Percentiles rank a stretch among this genome's conserved stretches.
These are phyloP conservation scores for Hemisphaericaspora subhashii DNA, from an alignment of 1,139 yeast species.

Conservation along the genomic window DNA sequence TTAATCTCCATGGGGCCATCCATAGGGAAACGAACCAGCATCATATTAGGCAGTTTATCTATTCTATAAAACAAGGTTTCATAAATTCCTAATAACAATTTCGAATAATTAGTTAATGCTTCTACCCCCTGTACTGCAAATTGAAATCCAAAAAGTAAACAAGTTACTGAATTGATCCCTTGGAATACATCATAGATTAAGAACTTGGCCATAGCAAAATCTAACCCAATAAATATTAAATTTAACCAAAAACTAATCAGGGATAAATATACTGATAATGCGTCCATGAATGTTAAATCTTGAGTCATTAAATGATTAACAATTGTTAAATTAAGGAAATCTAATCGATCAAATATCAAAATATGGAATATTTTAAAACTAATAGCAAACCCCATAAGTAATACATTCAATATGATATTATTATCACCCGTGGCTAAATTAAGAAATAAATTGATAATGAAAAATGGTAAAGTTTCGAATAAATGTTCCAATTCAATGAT, in stretches of 20 bases:
- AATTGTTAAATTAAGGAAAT: conserved; percentile 44
- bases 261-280: conserved; percentile 9
- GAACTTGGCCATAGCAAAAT: conserved; percentile 51
- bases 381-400: conserved; percentile 45
- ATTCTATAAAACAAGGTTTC: conserved; percentile 47
- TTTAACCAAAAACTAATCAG: conserved; percentile 29
- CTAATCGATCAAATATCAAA: conserved; percentile 65
- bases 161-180: conserved; percentile 49
- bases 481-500: conserved; percentile 77
- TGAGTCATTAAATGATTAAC: conserved; percentile 28
- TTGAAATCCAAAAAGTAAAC: conserved; percentile 72
- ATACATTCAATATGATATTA: conserved; percentile 49
- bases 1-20: too few species aligned
- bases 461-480: conserved; percentile 64
- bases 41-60: conserved; percentile 12
- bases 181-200: conserved; percentile 61
- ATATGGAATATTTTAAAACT: conserved; percentile 73
- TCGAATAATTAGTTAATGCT: conserved; percentile 46
- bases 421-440: conserved; percentile 61
- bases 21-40: too few species aligned
- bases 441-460: conserved; percentile 57
- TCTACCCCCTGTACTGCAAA: conserved; percentile 67
- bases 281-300: conserved; percentile 15
- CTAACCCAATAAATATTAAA: conserved; percentile 45
- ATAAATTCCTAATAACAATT: conserved; percentile 53